These are phyloP conservation scores for Pisolithus thermaeus DNA, from an alignment of 1,284 basidiomycete genomes.

Conservation along the genomic window DNA sequence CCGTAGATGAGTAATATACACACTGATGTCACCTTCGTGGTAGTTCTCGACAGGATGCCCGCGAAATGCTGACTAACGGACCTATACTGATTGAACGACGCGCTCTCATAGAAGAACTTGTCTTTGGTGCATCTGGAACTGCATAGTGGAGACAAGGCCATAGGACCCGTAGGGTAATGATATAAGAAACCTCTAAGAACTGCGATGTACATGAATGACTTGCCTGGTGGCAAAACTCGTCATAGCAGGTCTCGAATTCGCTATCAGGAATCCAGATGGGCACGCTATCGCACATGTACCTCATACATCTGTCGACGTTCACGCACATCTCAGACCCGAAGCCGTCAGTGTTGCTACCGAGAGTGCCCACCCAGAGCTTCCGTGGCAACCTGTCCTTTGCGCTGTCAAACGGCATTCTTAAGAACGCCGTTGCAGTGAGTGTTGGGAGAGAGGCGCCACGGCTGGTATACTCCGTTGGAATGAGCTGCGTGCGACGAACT, in stretches of 20 bases:
- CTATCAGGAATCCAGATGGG: constrained; percentile 80
- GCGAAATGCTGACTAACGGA: constrained; percentile 84
- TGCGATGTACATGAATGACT: constrained; percentile 6
- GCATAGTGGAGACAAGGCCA: constrained; percentile 89
- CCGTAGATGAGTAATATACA: constrained; percentile 24
- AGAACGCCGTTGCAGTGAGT: no score
- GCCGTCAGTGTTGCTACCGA: no score
- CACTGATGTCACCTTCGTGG: constrained; percentile 76
- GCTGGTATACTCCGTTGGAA: constrained; percentile 14
- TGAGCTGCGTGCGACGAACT: constrained; percentile 5
- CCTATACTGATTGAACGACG: constrained; percentile 72
- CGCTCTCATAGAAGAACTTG: constrained; percentile 78
- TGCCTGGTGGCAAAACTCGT: constrained; percentile 84
- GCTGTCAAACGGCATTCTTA: no score
- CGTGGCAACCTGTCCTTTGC: no score
- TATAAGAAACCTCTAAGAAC: constrained; percentile 1
- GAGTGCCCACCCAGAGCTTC: no score
- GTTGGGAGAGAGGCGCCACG: no score
- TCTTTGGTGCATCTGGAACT: constrained; percentile 80
- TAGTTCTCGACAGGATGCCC: constrained; percentile 69
- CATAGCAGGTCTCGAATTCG: constrained; percentile 75
- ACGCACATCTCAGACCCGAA: no score
- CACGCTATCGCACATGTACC: no score
- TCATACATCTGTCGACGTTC: no score
- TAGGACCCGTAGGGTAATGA: constrained; percentile 50